Evolutionary conservation across 495 filamentous ascomycete genomes (phyloP).

Genomic region (Chlorociboria aeruginascens): DNA sequence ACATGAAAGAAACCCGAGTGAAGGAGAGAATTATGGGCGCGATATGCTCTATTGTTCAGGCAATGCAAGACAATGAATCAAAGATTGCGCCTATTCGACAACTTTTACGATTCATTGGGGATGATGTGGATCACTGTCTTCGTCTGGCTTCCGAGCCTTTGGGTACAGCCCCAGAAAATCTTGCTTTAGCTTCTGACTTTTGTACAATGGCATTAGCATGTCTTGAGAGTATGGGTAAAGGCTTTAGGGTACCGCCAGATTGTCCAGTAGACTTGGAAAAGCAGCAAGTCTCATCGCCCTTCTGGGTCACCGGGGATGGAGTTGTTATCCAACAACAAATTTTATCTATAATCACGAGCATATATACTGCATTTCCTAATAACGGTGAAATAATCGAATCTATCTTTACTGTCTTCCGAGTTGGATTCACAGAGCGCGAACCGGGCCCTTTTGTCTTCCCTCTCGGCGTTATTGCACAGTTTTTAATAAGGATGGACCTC

Average conservation of each 20-base stretch:
- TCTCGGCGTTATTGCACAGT: constrained; percentile 54
- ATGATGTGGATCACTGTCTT: constrained; percentile 41
- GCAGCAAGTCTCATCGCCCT: constrained; percentile 31
- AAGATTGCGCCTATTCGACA: constrained; percentile 49
- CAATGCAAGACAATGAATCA: constrained; percentile 48
- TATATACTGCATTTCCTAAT: constrained; percentile 37
- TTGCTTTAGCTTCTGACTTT: constrained; percentile 23
- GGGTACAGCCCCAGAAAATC: background rate
- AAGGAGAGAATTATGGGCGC: constrained; percentile 76
- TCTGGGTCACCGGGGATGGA: constrained; percentile 49
- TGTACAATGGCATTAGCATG: constrained; percentile 59
- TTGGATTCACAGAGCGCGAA: constrained; percentile 66
- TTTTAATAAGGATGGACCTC: constrained; percentile 49
- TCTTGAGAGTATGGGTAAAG: constrained; percentile 64
- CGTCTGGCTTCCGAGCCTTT: constrained; percentile 4
- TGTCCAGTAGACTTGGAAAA: constrained; percentile 52
- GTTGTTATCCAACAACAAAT: constrained; percentile 42
- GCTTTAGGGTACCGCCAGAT: constrained; percentile 63
- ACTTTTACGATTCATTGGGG: constrained; percentile 52
- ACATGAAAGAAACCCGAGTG: constrained; percentile 40
- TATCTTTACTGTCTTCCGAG: constrained; percentile 61
- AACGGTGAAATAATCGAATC: constrained; percentile 63
- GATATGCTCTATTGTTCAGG: constrained; percentile 77
- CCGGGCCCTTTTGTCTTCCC: constrained; percentile 72
- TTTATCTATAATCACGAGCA: constrained; percentile 18